Evolutionary conservation across 306 rosid genomes (phyloP).

Genomic region (Crotalaria pallida): DNA sequence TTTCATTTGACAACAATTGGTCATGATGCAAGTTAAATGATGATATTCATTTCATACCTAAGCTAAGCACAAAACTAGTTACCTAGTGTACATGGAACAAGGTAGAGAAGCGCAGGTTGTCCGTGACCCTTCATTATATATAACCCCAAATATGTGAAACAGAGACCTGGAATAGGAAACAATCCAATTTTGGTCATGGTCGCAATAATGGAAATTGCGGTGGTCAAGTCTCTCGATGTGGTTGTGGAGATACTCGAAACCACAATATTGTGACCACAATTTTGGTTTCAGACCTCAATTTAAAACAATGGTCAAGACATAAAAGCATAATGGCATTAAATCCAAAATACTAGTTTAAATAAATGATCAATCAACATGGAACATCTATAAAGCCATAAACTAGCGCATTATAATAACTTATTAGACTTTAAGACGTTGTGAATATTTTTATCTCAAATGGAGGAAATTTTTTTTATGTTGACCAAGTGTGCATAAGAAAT

Average conservation of each 20-base stretch:
- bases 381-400: not conserved
- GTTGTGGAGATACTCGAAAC: no score
- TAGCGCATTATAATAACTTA: not conserved
- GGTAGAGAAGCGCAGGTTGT: constrained; percentile 97
- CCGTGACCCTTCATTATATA: constrained; percentile 89
- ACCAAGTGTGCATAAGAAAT: not conserved
- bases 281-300: no score
- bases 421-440: not conserved
- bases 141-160: constrained; percentile 63
- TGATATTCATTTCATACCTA: not conserved
- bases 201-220: no score
- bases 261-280: no score
- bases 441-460: not conserved
- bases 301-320: not conserved
- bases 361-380: constrained; percentile 4
- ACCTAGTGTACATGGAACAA: constrained; percentile 97
- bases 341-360: not conserved
- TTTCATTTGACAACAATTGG: not conserved
- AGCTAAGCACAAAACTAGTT: constrained; percentile 16
- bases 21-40: not conserved
- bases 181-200: not conserved
- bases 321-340: not conserved
- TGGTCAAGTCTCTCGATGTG: no score
- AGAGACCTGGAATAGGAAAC: constrained; percentile 52
- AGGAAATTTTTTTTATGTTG: not conserved